Conservation (phyloP, 108 stramenopile genomes). For the Thalassiosira profunda region DNA sequence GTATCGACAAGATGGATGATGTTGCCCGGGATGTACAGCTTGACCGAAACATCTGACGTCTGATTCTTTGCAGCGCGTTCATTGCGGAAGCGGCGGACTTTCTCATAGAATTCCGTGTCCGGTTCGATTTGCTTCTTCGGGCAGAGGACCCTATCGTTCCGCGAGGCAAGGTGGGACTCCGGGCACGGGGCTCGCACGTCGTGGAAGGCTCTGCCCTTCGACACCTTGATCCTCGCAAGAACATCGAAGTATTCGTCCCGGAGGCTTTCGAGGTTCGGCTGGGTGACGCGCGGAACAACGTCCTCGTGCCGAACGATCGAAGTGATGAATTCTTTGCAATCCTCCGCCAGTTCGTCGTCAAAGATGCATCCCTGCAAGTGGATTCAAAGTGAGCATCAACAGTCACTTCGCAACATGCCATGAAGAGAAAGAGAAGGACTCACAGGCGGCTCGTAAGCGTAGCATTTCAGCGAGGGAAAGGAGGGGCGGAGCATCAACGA, state of each 20-base stretch:
- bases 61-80: constrained; percentile 43
- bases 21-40: constrained; percentile 44
- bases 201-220: constrained; percentile 34
- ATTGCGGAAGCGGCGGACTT: constrained; percentile 2
- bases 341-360: constrained; percentile 22
- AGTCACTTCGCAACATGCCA: too few relatives aligned
- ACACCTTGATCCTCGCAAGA: constrained; percentile 38
- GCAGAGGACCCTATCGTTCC: constrained; percentile 39
- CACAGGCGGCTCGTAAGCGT: constrained; percentile 68
- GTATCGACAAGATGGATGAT: constrained; percentile 51
- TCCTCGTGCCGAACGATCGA: constrained; percentile 34
- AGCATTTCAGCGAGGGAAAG: constrained; percentile 54
- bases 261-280: constrained; percentile 44
- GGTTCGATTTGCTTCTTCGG: constrained; percentile 26
- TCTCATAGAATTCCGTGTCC: constrained; percentile 43
- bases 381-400: too few relatives aligned
- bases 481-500: constrained; percentile 51
- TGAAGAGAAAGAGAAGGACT: too few relatives aligned
- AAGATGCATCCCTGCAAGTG: constrained; percentile 41
- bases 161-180: constrained; percentile 20
- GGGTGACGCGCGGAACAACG: constrained; percentile 44
- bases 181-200: constrained; percentile 35
- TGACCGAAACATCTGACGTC: constrained; percentile 20
- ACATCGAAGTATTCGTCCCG: constrained; percentile 52
- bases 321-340: constrained; percentile 26